Evolutionary conservation across 2,329 filamentous ascomycete species (phyloP).

Genomic region (Sporothrix dimorphospora): DNA sequence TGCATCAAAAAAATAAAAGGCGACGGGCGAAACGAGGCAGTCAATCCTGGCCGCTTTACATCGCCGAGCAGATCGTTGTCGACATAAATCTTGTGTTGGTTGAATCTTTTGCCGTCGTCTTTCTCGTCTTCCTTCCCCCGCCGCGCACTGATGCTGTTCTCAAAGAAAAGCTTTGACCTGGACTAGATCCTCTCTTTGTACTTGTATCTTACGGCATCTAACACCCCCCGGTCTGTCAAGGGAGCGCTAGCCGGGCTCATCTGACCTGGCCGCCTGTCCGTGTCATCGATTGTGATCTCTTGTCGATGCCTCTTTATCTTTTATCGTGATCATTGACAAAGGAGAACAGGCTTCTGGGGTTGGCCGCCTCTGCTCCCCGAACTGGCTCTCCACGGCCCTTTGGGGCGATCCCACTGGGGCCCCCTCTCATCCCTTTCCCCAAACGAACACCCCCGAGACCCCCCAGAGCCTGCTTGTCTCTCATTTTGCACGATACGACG

Average conservation of each 20-base stretch:
- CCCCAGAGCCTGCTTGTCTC: neutral
- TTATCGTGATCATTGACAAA: neutral
- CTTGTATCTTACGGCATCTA: too few species aligned
- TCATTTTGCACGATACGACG: slow-evolving; percentile 8
- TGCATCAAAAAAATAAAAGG: too few species aligned
- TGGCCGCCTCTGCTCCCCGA: neutral
- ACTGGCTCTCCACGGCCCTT: neutral
- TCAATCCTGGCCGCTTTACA: neutral
- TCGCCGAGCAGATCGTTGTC: neutral
- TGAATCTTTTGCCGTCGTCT: neutral
- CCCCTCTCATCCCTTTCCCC: neutral
- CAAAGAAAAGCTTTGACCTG: neutral
- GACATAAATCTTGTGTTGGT: neutral
- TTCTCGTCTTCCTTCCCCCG: neutral
- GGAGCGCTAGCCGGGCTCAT: neutral
- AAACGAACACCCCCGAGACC: neutral
- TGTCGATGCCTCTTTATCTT: neutral
- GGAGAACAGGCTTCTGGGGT: neutral
- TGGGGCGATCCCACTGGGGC: neutral
- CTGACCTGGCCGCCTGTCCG: neutral
- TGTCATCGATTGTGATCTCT: neutral
- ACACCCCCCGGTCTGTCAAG: neutral
- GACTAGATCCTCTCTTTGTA: too few species aligned
- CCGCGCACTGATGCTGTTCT: neutral
- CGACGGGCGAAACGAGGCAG: neutral